These are phyloP conservation scores for Suillus subalutaceus DNA, from an alignment of 768 basidiomycete species.

Conservation along the genomic window DNA sequence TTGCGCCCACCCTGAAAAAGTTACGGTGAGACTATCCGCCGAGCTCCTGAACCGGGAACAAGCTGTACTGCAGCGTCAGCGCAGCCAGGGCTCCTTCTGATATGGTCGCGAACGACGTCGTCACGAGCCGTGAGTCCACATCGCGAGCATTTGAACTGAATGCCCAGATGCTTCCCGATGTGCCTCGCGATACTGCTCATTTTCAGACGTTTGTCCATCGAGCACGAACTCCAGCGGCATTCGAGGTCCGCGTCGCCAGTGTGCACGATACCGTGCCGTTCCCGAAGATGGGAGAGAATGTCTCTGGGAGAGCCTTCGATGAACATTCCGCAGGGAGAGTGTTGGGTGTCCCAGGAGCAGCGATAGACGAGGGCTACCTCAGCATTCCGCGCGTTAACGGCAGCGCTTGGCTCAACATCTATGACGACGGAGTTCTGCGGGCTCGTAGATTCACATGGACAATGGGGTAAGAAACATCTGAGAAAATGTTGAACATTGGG, in stretches of 20 bases:
- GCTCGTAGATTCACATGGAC: background rate
- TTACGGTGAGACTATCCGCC: background rate
- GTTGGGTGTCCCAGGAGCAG: background rate
- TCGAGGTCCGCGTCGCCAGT: background rate
- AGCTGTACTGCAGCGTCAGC: background rate
- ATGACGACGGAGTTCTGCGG: background rate
- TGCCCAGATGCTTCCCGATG: background rate
- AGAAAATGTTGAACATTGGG: background rate
- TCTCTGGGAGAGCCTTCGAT: background rate
- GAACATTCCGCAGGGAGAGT: background rate
- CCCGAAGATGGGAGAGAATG: background rate
- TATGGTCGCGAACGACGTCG: background rate
- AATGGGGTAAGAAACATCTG: background rate
- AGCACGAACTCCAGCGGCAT: background rate
- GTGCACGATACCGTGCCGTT: background rate
- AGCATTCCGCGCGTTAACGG: background rate
- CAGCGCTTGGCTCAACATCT: background rate
- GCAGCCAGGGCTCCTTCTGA: background rate
- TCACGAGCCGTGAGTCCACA: background rate
- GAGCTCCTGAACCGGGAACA: background rate
- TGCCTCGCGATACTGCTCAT: constrained; percentile 1
- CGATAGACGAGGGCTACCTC: background rate
- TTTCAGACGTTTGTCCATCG: background rate
- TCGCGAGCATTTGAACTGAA: background rate
- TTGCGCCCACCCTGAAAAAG: background rate